Base-by-base conservation (phyloP, 306 rosid species). In the Fagus crenata region DNA sequence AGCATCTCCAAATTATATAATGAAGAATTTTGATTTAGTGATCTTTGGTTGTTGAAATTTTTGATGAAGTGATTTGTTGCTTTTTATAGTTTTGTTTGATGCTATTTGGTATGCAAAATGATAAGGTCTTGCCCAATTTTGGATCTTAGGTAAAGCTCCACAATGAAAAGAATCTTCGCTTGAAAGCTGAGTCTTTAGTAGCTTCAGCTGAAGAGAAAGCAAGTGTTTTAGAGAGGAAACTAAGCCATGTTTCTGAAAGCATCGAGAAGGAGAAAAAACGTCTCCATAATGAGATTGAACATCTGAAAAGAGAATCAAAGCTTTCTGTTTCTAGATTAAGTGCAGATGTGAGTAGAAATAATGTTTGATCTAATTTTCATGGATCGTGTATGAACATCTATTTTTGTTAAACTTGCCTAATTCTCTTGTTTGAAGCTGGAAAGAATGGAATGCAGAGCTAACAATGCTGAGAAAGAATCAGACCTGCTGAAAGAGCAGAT, bases 381-480 rank as follows among this genome's bases (percentile, higher is more conserved):
- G 49, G 64, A 22, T n/a, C 61, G 49, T 35, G n/a, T 51, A 11
- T 15, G 63, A 70, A 54, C 40, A 53, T 39, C 56, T 35, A 43
- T 53, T 64, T 35, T 67, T 39, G 63, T 58, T 82, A 69, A 76
- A 79, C 81, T 53, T 73, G 55, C 68, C 15, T 61, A 59, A 59
- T 78, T 80, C 78, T 76, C 64, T 77, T 65, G 49, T 79, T 77
- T 78, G 81, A 77, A 90, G 98, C 93, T 87, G 81, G 93, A 92
- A 80, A 83, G 88, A 79, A 88, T 88, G 96, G 93, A 88, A 68
- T 89, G 86, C 76, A 87, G 85, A 81, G 96, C 97, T 81, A 85
- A 73, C 40, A 90, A 82, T 84, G 95, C 96, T 31, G 95, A 90
- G 86, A 88, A 75, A 71, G 97, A 95, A 84, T 83, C 90, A 43